Evolutionary conservation across 345 rosid genomes (phyloP), one percentile per base, ranked within the genome.

Genomic region (Gossypium sturtianum): DNA sequence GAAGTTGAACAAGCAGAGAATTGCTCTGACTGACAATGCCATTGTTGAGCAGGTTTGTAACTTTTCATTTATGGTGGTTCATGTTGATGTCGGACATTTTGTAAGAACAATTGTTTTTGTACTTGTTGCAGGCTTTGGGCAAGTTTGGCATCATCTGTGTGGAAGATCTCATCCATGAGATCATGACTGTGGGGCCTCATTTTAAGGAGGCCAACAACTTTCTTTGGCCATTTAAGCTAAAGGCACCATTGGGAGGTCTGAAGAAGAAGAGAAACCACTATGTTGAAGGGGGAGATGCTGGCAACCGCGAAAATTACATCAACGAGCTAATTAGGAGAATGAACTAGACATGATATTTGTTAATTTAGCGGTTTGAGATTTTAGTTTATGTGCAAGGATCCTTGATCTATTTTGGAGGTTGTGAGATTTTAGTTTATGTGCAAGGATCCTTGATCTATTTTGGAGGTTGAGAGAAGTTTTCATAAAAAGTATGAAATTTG

Each of bases 211-310:
- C 97, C 7, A 89, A 87, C 74, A 87, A 87, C 86, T 94, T 89
- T 83, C 73, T 92, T 13, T 94, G 97, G 98, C 97, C 97, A 7
- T 94, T 94, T 83, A 87, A 94, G 87, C 92, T 94, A 8, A 94
- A 88, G 86, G 97, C 98, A 5, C 98, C 98, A 0, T 78, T 87
- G 59, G 92, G 97, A 41, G 98, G 97, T 73, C 59, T 94, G 60
- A 85, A 92, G 86, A 92, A 89, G 89, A 92, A 90, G 87, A 89
- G 98, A 70, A 92, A 92, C 75, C 98, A 94, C 82, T 94, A 94
- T 53, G 97, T 94, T 0, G 98, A 94, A 82, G 98, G 98, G 0
- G 98, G 97, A 52, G 98, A 94, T 80, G 97, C 97, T 0, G 93
- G 93, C 7, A 89, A 87, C 75, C 89, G 93, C 3, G 97, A 94